Evolutionary conservation across 2,329 filamentous ascomycete genomes (phyloP).

Genomic region (Fusarium beomiforme): DNA sequence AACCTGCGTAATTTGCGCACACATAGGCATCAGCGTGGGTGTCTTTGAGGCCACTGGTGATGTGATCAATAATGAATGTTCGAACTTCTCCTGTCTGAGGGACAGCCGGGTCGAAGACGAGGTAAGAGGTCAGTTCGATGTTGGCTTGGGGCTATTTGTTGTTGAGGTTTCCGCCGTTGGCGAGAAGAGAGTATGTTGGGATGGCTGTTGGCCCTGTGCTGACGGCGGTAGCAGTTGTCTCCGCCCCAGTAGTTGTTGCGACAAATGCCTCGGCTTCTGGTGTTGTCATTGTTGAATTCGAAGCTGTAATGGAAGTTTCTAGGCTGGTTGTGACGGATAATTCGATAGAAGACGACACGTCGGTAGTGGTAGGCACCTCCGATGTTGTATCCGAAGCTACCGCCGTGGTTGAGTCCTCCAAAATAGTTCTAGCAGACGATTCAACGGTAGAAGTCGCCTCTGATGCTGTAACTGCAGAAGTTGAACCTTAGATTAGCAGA

Average conservation of each 20-base stretch:
- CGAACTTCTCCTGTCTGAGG: background rate
- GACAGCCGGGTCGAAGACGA: background rate
- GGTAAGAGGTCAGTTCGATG: background rate
- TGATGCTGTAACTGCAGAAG: background rate
- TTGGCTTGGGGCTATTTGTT: background rate
- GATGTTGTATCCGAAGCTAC: background rate
- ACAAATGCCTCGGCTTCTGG: background rate
- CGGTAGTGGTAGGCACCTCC: background rate
- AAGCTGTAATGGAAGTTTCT: background rate
- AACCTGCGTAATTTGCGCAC: background rate
- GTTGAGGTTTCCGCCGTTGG: background rate
- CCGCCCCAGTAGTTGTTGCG: background rate
- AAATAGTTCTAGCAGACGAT: background rate
- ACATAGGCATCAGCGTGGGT: background rate
- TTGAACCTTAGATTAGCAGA: background rate
- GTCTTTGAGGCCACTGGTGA: background rate
- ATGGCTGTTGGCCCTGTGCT: background rate
- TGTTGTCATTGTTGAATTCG: background rate
- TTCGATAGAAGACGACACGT: too few relatives aligned
- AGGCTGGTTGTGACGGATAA: background rate
- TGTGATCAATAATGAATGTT: background rate
- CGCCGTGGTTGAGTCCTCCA: background rate
- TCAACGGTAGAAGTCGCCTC: background rate
- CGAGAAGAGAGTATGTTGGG: background rate
- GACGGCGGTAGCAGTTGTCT: background rate